Base-by-base conservation (phyloP, 257 asterid genomes). In the Solanum commersonii region DNA sequence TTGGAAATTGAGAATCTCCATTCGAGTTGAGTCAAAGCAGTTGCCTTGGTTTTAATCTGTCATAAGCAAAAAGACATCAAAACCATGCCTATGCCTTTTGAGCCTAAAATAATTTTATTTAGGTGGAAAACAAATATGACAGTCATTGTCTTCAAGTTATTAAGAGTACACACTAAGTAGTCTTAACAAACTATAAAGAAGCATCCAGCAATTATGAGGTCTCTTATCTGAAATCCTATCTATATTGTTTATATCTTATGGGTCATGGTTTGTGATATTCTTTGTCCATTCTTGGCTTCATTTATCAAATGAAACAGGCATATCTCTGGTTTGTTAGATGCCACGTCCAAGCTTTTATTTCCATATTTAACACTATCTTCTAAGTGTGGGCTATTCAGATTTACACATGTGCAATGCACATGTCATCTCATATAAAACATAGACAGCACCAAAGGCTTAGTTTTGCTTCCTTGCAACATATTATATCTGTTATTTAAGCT, bases 361-460 rank as follows among this genome's bases (percentile, higher is more conserved):
- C 18, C 85, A 12, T 82, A 82, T 35, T 82, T 7, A 82, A 49
- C 68, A 29, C 49, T 82, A 82, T 82, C 85, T 18, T 82, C 12
- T 82, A 29, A 82, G 27, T 29, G 25, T 82, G 42, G 70, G 42
- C 7, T 29, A 31, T 82, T 70, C 70, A 81, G 85, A 29, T 81
- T 16, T 81, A 81, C 42, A 49, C 85, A 82, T 82, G 85, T 49
- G 70, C 44, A 16, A 46, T 82, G 29, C 87, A 78, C 88, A 42
- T 88, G 90, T 65, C 83, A 77, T 84, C 83, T 85, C 84, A 85
- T 67, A 76, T 76, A 84, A 73, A 85, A 42, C 46, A 44, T 59
- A 88, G 87, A 65, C 88, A 88, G 65, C 8, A 85, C 15, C 44
- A 16, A 31, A 81, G 38, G 34, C 4, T 56, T 86, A 33, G 68